phyloP scores from a whole-genome alignment of 2,329 filamentous ascomycete genomes.

The Fusarium napiforme region DNA sequence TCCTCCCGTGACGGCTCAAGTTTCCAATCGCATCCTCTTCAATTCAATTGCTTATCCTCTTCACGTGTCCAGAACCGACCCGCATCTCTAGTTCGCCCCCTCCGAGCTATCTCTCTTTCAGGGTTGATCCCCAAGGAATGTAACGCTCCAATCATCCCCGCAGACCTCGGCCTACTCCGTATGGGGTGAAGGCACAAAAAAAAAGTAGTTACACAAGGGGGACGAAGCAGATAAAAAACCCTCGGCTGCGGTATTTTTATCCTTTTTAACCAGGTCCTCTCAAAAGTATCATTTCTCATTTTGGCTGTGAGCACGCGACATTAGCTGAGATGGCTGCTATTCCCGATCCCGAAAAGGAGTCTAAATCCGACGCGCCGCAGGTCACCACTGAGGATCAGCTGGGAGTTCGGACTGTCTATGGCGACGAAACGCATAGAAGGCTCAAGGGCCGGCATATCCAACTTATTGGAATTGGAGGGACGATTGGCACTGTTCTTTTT shows the following conservation, averaged over 20 bases:
- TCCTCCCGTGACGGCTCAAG: neutral
- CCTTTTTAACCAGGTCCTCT: neutral
- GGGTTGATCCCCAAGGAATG: neutral
- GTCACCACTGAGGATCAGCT: conserved; percentile 1
- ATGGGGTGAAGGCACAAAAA: conserved; percentile 18
- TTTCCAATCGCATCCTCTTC: neutral
- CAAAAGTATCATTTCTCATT: neutral
- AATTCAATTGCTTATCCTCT: neutral
- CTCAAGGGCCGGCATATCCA: conserved; percentile 69
- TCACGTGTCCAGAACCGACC: neutral
- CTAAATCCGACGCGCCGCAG: neutral
- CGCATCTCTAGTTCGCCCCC: neutral
- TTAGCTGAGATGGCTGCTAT: conserved; percentile 30
- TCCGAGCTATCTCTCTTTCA: conserved; percentile 10
- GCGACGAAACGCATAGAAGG: conserved; percentile 57
- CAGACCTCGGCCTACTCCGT: conserved; percentile 18
- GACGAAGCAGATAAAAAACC: neutral
- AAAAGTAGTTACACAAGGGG: conserved; percentile 2
- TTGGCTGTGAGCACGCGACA: neutral
- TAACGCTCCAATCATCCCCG: conserved; percentile 10
- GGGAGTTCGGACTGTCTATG: conserved; percentile 3
- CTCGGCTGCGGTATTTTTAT: conserved; percentile 26
- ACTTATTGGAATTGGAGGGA: conserved; percentile 71
- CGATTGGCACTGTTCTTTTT: conserved; percentile 71
- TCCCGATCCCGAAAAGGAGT: conserved; percentile 38